phyloP scores from a whole-genome alignment of 306 rosid species.

The Chamaecrista fasciculata region DNA sequence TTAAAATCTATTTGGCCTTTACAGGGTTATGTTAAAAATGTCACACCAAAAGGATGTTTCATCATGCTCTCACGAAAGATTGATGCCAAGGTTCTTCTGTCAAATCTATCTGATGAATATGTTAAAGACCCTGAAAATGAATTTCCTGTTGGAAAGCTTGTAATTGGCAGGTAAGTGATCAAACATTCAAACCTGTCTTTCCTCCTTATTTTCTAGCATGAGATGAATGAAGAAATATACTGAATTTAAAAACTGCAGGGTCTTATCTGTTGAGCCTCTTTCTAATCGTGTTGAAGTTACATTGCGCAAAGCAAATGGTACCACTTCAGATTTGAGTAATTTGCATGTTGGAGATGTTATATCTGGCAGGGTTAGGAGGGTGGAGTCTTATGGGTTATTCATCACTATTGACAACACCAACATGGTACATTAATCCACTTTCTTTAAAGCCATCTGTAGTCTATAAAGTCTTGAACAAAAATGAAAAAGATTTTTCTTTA shows the following conservation, averaged over 20 bases:
- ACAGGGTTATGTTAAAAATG: slow-evolving; percentile 84
- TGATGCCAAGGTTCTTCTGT: slow-evolving; percentile 83
- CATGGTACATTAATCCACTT: slow-evolving; percentile 46
- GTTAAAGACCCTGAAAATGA: slow-evolving; percentile 63
- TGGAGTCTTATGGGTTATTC: slow-evolving; percentile 87
- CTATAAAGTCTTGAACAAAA: not conserved
- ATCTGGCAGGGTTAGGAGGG: slow-evolving; percentile 76
- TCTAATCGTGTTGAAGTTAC: slow-evolving; percentile 89
- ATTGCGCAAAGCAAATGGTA: slow-evolving; percentile 49
- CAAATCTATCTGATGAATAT: slow-evolving; percentile 73
- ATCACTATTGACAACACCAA: slow-evolving; percentile 64
- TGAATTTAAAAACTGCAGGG: slow-evolving; percentile 56
- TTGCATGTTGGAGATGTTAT: slow-evolving; percentile 66
- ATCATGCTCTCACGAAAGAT: slow-evolving; percentile 70
- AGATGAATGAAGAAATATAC: slow-evolving; percentile 23
- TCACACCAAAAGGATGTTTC: slow-evolving; percentile 85
- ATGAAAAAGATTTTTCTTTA: not conserved
- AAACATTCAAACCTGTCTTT: slow-evolving; percentile 7
- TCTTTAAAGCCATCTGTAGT: slow-evolving; percentile 21
- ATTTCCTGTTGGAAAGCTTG: slow-evolving; percentile 82
- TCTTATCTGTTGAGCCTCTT: slow-evolving; percentile 75
- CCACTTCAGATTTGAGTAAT: slow-evolving; percentile 47
- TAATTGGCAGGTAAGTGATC: slow-evolving; percentile 64
- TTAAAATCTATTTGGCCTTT: slow-evolving; percentile 18
- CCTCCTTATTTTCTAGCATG: slow-evolving; percentile 6